Base-by-base conservation (phyloP, 352 stramenopile species). In the Phytophthora ramorum region DNA sequence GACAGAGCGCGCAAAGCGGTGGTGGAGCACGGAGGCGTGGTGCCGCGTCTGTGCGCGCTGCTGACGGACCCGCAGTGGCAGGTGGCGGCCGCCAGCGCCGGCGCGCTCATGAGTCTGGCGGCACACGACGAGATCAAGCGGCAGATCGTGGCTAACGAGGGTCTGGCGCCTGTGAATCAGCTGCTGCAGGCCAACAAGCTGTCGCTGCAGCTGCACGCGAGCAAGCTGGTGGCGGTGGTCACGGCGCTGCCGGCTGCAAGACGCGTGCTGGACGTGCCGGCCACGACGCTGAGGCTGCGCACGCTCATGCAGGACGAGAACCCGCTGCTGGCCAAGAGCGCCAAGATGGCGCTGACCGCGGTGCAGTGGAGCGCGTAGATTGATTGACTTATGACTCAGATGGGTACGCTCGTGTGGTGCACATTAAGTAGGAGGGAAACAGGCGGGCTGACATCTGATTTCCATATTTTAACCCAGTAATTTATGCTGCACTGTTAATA, bases 61-160 rank as follows among this genome's bases (percentile, higher is more conserved):
- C 75, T 93, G 44, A 76, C 70, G 10, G 79, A 93, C 48, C 16
- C 65, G 26, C 68, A 83, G 26, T 89, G 79, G 80, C 58, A 83
- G n/a, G 81, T 91, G 28, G 69, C 65, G 9, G 73, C 76, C 0
- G 76, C 81, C 14, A 79, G 73, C 45, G 76, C 80, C 0, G 81
- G 85, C 4, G 85, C 83, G 40, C 73, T 93, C 58, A 92, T 92
- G 81, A 74, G 64, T 47, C 52, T 93, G 41, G 78, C 80, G 3
- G 76, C 88, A 12, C 43, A 90, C 57, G 83, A 92, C 58, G 81
- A 92, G 24, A 74, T 82, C 19, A 93, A 93, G 78, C 78, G 79
- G 28, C 66, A 75, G 58, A 78, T 93, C 50, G 75, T 92, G 34
- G 65, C 69, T 13, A 63, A 62, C 26, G 78, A 89, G 13, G 81